These are phyloP conservation scores for Calonectria naviculata DNA, from an alignment of 2,329 filamentous ascomycete species.

Conservation along the genomic window DNA sequence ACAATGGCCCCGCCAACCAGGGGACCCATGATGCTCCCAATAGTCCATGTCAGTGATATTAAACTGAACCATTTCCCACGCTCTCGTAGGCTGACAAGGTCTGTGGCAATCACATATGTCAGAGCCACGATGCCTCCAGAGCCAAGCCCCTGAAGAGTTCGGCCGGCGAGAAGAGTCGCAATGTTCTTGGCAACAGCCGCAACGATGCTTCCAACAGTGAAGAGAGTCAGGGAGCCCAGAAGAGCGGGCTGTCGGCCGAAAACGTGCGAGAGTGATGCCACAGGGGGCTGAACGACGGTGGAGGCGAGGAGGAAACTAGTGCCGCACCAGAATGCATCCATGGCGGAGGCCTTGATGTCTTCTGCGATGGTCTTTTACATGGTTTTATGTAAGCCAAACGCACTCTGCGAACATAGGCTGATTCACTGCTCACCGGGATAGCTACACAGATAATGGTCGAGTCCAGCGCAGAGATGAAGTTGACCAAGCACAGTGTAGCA, in stretches of 20 bases:
- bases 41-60: constrained; percentile 59
- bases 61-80: constrained; percentile 54
- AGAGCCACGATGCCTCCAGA: constrained; percentile 61
- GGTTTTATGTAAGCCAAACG: not conserved
- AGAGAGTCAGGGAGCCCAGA: constrained; percentile 31
- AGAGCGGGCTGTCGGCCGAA: constrained; percentile 35
- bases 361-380: constrained; percentile 33
- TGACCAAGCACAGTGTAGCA: constrained; percentile 35
- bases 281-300: constrained; percentile 36
- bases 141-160: constrained; percentile 63
- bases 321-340: constrained; percentile 39
- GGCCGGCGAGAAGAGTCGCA: constrained; percentile 54
- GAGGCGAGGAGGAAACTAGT: constrained; percentile 39
- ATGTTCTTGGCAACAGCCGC: constrained; percentile 33
- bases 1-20: constrained; percentile 65
- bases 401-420: fast-evolving
- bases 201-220: constrained; percentile 33
- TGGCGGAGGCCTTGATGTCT: constrained; percentile 34
- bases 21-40: constrained; percentile 59
- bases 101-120: constrained; percentile 57
- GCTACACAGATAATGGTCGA: constrained; percentile 38
- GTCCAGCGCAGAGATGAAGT: constrained; percentile 39
- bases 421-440: constrained; percentile 26
- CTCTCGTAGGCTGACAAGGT: constrained; percentile 56
- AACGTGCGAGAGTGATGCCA: constrained; percentile 37